Base-by-base conservation (phyloP, 352 stramenopile species). In the Phytophthora cactorum region DNA sequence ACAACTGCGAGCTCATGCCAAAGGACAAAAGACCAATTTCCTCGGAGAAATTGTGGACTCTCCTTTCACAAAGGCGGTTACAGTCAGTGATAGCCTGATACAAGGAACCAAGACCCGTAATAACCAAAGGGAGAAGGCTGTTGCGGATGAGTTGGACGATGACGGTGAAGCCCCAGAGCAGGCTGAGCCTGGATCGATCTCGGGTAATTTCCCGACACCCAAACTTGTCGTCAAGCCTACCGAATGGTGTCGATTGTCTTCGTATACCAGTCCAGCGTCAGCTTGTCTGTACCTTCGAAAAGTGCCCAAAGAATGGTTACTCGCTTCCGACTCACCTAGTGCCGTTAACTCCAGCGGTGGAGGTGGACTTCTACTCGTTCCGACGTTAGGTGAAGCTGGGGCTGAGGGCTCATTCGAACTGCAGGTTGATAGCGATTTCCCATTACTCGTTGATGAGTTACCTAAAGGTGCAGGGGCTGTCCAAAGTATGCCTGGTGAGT, bases 401-500 rank as follows among this genome's bases (percentile, higher is more conserved):
- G 70, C 72, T 0, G 86, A 94, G 52, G 90, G 86, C 3, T 81
- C 80, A 5, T 97, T 93, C 57, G 87, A 94, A 31, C 49, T 97
- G n/a, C 89, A 97, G 55, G 80, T 97, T 7, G 89, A 97, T 62
- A 89, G 75, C 52, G 88, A 97, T 57, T 82, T 89, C 29, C 78
- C 86, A 12, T 53, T 97, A 5, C 67, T 81, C 2, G 63, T 92
- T 12, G 78, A 91, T 31, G 79, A 89, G 52, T 66, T 94, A 12
- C 78, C 81, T 4, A 68, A 68, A 69, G 68, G 63, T 27, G 75
- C 84, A 28, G 79, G 80, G 45, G 81, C 76, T 15, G 86, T 85
- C 6, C 91, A 94, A 63, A 95, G 86, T 17, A 57, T 97, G 7
- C 82, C 81, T 0, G 86, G 86, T 6, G 89, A 96, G 55, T 97